A percentile compares a stretch with the other conserved stretches of the same genome.
Evolutionary conservation across 2,329 filamentous ascomycete species (phyloP).

Genomic region (Chaetoscypha palmicola): DNA sequence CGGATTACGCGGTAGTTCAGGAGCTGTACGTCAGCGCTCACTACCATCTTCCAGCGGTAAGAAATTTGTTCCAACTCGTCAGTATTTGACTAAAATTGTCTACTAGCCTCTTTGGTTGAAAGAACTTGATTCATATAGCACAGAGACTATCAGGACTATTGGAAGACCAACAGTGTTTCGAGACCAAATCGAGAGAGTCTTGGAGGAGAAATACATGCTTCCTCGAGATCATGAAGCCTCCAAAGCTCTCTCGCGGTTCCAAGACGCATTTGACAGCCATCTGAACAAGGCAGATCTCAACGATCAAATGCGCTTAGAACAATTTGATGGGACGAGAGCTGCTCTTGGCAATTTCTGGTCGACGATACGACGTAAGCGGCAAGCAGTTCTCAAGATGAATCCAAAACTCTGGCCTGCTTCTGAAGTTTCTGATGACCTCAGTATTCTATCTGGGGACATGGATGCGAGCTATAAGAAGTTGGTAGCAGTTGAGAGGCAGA

Average conservation of each 20-base stretch:
- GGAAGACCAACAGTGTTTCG: conserved; percentile 6
- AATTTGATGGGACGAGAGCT: conserved; percentile 1
- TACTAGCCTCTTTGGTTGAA: background rate
- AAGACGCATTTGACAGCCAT: conserved; percentile 4
- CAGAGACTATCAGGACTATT: background rate
- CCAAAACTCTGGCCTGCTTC: conserved; percentile 1
- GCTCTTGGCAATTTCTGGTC: conserved; percentile 5
- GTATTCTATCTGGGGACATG: conserved; percentile 3
- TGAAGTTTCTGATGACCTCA: conserved; percentile 3
- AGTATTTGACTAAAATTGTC: too few species aligned
- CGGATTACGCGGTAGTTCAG: conserved; percentile 5
- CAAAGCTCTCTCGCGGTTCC: conserved; percentile 2
- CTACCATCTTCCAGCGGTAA: conserved; percentile 2
- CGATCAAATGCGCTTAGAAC: conserved; percentile 1
- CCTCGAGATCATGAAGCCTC: conserved; percentile 2
- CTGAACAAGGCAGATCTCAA: background rate
- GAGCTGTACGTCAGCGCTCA: background rate
- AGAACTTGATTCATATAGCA: background rate
- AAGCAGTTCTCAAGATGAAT: conserved; percentile 1
- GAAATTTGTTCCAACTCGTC: too few species aligned
- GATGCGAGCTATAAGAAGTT: background rate
- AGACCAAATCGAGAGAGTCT: conserved; percentile 6
- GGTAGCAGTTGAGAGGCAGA: background rate
- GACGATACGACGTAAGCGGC: conserved; percentile 5
- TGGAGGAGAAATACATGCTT: conserved; percentile 4